Percentiles rank a stretch among this genome's conserved stretches.
Conservation (phyloP, 495 filamentous ascomycete genomes). For the Tuber magnatum region DNA sequence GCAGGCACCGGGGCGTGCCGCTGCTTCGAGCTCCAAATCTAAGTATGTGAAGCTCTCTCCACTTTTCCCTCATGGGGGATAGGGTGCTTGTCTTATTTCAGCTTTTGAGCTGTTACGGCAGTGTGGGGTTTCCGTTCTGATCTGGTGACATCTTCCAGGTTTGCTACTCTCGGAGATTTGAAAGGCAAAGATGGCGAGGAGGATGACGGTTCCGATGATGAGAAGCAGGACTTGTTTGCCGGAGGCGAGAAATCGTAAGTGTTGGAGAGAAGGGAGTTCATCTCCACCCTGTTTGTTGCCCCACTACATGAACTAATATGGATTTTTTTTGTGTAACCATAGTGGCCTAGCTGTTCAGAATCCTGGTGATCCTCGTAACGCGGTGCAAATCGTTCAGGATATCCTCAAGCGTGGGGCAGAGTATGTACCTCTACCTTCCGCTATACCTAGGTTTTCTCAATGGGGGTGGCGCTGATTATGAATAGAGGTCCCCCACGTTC, state of each 20-base stretch:
- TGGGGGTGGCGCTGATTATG: slow-evolving; percentile 8
- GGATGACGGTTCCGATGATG: slow-evolving; percentile 55
- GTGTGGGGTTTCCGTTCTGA: not conserved
- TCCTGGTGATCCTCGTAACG: slow-evolving; percentile 51
- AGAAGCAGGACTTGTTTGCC: slow-evolving; percentile 76
- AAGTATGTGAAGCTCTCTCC: slow-evolving; percentile 15
- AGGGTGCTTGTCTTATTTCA: not conserved
- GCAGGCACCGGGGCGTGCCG: slow-evolving; percentile 6
- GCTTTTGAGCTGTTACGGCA: not conserved
- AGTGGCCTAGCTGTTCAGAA: slow-evolving; percentile 84
- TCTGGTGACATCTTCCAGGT: slow-evolving; percentile 40
- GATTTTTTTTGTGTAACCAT: not conserved
- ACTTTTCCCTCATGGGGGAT: not conserved
- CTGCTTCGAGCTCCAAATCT: slow-evolving; percentile 25
- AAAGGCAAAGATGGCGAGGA: slow-evolving; percentile 50
- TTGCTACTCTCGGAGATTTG: slow-evolving; percentile 53
- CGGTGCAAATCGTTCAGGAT: slow-evolving; percentile 59
- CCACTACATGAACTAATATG: slow-evolving; percentile 13
- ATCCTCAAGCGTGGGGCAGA: slow-evolving; percentile 74
- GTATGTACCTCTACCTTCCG: slow-evolving; percentile 45
- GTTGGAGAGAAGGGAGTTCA: not conserved
- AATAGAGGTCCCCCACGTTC: slow-evolving; percentile 29
- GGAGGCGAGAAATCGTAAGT: slow-evolving; percentile 82
- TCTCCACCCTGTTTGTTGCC: not conserved
- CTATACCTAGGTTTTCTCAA: not conserved